A percentile compares a stretch with the other conserved stretches of the same genome.
Conservation (phyloP, 192 early-diverging fungal species). For the Dimargaris verticillata region DNA sequence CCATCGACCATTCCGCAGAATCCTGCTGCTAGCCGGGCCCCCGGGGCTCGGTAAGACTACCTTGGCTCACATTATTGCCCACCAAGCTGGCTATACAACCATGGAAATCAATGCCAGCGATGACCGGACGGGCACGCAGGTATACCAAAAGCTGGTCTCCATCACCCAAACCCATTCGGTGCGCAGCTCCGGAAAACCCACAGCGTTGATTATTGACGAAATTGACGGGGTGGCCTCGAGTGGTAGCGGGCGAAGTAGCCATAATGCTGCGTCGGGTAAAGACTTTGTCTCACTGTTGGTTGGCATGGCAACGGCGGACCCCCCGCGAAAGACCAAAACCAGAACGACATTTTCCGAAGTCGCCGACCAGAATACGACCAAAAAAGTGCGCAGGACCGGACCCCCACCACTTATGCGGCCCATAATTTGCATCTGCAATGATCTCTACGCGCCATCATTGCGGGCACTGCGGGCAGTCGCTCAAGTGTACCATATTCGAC, state of each 20-base stretch:
- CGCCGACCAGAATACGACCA: background rate
- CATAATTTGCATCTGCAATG: conserved; percentile 98
- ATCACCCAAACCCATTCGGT: conserved; percentile 65
- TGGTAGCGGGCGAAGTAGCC: conserved; percentile 47
- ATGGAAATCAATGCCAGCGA: conserved; percentile 96
- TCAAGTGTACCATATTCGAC: conserved; percentile 51
- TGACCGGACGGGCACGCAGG: conserved; percentile 67
- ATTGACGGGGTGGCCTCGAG: conserved; percentile 75
- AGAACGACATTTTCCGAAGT: background rate
- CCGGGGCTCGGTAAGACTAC: conserved; percentile 96
- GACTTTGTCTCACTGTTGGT: conserved; percentile 65
- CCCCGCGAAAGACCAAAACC: conserved; percentile 1
- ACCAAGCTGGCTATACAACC: conserved; percentile 77
- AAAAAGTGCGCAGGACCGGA: conserved; percentile 5
- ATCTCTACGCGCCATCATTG: conserved; percentile 76
- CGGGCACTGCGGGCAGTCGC: conserved; percentile 69
- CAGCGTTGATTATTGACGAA: conserved; percentile 87
- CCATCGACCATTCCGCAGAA: conserved; percentile 23
- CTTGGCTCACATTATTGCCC: conserved; percentile 79
- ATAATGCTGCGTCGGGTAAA: background rate
- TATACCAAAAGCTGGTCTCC: conserved; percentile 55
- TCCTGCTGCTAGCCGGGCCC: conserved; percentile 71
- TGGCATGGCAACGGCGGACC: conserved; percentile 34
- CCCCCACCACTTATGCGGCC: conserved; percentile 53
- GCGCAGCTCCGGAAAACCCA: conserved; percentile 40